Evolutionary conservation across 139 green algal genomes (phyloP).

Genomic region (Trebouxia sp.): DNA sequence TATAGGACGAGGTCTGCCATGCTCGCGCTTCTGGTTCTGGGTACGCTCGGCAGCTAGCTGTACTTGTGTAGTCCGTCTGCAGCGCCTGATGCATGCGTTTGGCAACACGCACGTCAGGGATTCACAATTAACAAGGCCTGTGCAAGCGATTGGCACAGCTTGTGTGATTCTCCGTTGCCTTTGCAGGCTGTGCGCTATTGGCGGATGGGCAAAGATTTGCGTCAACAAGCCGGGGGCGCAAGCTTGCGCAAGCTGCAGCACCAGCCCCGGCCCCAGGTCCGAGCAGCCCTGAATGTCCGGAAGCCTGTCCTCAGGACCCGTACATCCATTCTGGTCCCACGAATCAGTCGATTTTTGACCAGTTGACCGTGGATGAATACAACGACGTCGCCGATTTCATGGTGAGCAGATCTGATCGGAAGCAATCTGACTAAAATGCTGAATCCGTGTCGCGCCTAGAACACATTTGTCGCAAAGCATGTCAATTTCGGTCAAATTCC

Average conservation of each 20-base stretch:
- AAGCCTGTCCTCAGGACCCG: background rate
- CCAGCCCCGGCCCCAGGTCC: background rate
- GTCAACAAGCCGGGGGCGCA: background rate
- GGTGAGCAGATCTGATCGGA: background rate
- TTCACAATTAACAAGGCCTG: no score
- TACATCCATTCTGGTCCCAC: background rate
- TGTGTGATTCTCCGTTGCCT: no score
- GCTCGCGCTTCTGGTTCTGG: no score
- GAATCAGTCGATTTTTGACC: slow-evolving; percentile 11
- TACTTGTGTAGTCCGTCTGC: no score
- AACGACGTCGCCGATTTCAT: background rate
- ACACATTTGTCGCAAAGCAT: background rate
- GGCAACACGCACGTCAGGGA: no score
- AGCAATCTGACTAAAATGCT: background rate
- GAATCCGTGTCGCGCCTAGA: background rate
- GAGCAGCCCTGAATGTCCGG: background rate
- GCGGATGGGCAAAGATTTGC: background rate
- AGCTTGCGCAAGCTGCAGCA: background rate
- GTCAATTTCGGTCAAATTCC: no score
- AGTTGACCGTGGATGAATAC: slow-evolving; percentile 15
- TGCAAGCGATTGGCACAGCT: no score
- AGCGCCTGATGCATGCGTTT: no score
- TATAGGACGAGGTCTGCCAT: no score
- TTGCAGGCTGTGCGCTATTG: background rate
- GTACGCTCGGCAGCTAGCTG: no score